These are phyloP conservation scores for Wickerhamomyces strasburgensis DNA, from an alignment of 805 yeast genomes.

Conservation along the genomic window DNA sequence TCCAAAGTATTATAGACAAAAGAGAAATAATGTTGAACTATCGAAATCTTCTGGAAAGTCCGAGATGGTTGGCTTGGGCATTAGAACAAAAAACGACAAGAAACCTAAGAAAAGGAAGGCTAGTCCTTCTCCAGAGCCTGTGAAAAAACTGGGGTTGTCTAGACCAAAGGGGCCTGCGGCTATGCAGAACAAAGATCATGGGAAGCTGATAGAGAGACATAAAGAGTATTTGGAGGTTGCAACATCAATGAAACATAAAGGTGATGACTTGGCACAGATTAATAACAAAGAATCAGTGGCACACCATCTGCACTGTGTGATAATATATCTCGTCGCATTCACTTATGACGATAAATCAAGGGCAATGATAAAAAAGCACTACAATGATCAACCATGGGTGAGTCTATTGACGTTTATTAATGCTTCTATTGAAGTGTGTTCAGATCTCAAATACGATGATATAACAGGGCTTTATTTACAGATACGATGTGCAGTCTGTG, in stretches of 20 bases:
- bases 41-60: too few relatives aligned
- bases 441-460: constrained; percentile 2
- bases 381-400: constrained; percentile 15
- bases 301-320: constrained; percentile 17
- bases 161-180: too few relatives aligned
- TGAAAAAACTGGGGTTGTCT: background rate
- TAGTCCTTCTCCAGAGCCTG: background rate
- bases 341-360: constrained; percentile 19
- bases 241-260: constrained; percentile 16
- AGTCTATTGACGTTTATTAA: constrained; percentile 10
- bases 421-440: background rate
- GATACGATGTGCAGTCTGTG: constrained; percentile 13
- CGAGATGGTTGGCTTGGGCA: constrained; percentile 4
- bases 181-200: background rate
- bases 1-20: constrained; percentile 11
- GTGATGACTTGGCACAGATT: constrained; percentile 8
- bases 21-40: too few relatives aligned
- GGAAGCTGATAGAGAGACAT: background rate
- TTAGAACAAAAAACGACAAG: constrained; percentile 1
- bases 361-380: constrained; percentile 9
- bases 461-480: constrained; percentile 16
- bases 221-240: constrained; percentile 9
- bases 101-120: constrained; percentile 3
- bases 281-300: constrained; percentile 8
- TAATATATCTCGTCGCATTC: constrained; percentile 19